Conservation (phyloP, 106 monocot species). For the Platanthera guangdongensis region DNA sequence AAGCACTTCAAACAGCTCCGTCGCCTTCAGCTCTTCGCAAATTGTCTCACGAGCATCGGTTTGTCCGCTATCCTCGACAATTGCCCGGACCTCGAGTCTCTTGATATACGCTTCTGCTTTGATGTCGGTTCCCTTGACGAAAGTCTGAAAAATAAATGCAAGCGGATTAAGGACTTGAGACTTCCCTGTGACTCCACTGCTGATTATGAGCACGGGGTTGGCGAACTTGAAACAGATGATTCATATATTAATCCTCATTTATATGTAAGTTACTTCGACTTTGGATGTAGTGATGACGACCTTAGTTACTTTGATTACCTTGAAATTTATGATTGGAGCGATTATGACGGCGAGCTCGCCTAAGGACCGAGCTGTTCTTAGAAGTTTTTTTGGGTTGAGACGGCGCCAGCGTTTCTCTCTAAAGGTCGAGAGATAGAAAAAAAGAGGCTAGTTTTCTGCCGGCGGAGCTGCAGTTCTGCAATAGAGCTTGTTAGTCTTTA, state of each 20-base stretch:
- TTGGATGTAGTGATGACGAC: background rate
- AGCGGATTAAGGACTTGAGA: constrained; percentile 3
- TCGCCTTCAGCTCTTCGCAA: constrained; percentile 30
- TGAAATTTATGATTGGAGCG: background rate
- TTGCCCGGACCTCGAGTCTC: constrained; percentile 37
- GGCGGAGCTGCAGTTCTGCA: background rate
- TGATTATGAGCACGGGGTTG: background rate
- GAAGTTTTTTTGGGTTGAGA: background rate
- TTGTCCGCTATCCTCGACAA: constrained; percentile 32
- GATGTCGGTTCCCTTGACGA: constrained; percentile 6
- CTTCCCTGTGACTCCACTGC: constrained; percentile 8
- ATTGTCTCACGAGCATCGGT: constrained; percentile 24
- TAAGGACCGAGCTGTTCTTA: background rate
- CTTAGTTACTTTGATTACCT: background rate
- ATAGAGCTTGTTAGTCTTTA: background rate
- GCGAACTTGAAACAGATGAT: background rate
- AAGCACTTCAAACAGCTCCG: constrained; percentile 33
- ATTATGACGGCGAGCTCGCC: background rate
- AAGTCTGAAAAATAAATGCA: constrained; percentile 3
- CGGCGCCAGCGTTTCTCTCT: background rate
- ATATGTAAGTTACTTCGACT: background rate
- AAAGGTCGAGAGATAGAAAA: background rate
- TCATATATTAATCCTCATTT: background rate
- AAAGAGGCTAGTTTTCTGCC: background rate
- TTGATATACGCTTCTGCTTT: constrained; percentile 26